These are phyloP conservation scores for Cryptococcus depauperatus DNA, from an alignment of 1,284 basidiomycete species.

Conservation along the genomic window DNA sequence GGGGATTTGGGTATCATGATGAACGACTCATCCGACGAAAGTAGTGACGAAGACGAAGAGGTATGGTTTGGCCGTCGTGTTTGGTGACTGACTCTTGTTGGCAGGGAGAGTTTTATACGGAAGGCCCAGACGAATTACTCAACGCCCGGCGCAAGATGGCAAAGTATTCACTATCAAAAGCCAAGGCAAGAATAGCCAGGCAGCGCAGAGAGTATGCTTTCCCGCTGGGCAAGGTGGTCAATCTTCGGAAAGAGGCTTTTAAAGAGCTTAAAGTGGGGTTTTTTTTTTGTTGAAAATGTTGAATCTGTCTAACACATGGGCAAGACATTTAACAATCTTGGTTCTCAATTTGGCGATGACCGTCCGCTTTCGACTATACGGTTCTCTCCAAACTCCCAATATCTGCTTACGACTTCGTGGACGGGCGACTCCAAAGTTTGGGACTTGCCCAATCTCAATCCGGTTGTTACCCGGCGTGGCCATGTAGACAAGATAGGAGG, in stretches of 20 bases:
- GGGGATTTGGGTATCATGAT: slow-evolving; percentile 52
- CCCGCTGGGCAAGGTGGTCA: slow-evolving; percentile 83
- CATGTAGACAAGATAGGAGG: slow-evolving; percentile 90
- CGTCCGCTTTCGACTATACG: slow-evolving; percentile 88
- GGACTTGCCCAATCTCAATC: slow-evolving; percentile 83
- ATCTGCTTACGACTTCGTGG: slow-evolving; percentile 91
- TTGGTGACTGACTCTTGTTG: slow-evolving; percentile 15
- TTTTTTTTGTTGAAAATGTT: background rate
- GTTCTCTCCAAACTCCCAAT: slow-evolving; percentile 82
- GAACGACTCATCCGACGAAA: slow-evolving; percentile 30
- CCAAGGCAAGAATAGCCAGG: slow-evolving; percentile 79
- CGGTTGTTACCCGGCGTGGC: slow-evolving; percentile 62
- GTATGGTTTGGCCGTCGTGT: slow-evolving; percentile 43
- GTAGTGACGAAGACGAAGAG: slow-evolving; percentile 58
- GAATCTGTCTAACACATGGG: background rate
- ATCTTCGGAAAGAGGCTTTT: slow-evolving; percentile 82
- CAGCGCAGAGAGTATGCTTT: slow-evolving; percentile 81
- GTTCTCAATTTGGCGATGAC: slow-evolving; percentile 96
- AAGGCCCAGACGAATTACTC: slow-evolving; percentile 76
- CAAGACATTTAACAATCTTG: slow-evolving; percentile 80
- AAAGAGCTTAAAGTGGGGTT: slow-evolving; percentile 71
- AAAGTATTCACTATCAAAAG: slow-evolving; percentile 83
- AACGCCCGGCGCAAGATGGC: slow-evolving; percentile 76
- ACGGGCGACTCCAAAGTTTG: slow-evolving; percentile 89
- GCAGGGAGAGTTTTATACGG: slow-evolving; percentile 93